Evolutionary conservation across 345 rosid species (phyloP), one percentile per base, ranked within the genome.

Genomic region (Eucalyptus camaldulensis): DNA sequence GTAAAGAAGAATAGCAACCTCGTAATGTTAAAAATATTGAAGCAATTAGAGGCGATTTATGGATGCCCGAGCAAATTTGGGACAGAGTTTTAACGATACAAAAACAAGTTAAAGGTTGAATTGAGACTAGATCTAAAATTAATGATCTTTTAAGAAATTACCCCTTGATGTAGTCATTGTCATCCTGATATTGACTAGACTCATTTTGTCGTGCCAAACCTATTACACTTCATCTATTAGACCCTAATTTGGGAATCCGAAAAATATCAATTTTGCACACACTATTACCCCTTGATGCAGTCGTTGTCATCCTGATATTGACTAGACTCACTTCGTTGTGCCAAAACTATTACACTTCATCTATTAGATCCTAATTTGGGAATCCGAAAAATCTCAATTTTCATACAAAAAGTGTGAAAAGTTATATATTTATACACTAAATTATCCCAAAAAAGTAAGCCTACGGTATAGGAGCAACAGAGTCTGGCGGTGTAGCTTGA

Each of bases 21-120:
- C 6, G 1, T 22, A 10, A 31, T 1, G 6, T 16, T 16, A 21
- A 69, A 5, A 69, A 69, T 31, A 0, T 31, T 69, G 43, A 69
- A 69, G 43, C 17, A 69, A 69, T 69, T 21, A 8, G 12, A n/a
- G 10, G 21, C 0, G 2, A 16, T 8, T 69, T 15, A 31, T 24
- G 6, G 19, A 69, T 0, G 2, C 6, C 4, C 3, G 1, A 11
- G 5, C 24, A 67, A 10, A 67, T 16, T 15, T 67, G 24, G 6
- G 3, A 15, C 2, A 0, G 17, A 14, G 2, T 31, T 31, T 16
- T 53, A 19, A 53, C 4, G 16, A 15, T 7, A 67, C 51, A 67
- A 15, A 67, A 49, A 49, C 9, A 31, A 2, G 10, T 67, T 67
- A 8, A 9, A 19, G 10, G 2, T 8, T 16, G 40, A 31, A 15